Evolutionary conservation across 305 asterid species (phyloP).

Genomic region (Fraxinus latifolia): DNA sequence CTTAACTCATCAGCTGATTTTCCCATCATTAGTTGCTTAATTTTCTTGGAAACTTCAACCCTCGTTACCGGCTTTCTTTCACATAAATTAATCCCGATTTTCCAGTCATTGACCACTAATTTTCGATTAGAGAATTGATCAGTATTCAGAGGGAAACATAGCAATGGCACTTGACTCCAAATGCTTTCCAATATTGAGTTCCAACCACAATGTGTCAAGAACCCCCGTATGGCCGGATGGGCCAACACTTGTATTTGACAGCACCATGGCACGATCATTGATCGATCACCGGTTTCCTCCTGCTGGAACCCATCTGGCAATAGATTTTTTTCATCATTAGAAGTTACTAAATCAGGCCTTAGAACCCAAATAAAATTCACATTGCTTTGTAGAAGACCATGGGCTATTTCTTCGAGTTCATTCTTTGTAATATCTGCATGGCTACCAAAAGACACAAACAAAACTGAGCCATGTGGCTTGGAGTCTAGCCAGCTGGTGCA

Average conservation of each 20-base stretch:
- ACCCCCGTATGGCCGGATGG: slow-evolving; percentile 33
- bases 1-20: slow-evolving; percentile 20
- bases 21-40: slow-evolving; percentile 21
- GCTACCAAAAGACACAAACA: slow-evolving; percentile 49
- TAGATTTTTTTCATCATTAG: slow-evolving; percentile 22
- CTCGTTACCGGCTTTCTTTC: slow-evolving; percentile 16
- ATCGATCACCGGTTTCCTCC: slow-evolving; percentile 15
- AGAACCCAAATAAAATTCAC: slow-evolving; percentile 37
- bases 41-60: slow-evolving; percentile 28
- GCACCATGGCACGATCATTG: slow-evolving; percentile 38
- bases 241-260: slow-evolving; percentile 30
- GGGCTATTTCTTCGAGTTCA: slow-evolving; percentile 35
- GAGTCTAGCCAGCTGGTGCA: slow-evolving; percentile 36
- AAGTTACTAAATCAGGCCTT: slow-evolving; percentile 36
- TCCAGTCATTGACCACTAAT: slow-evolving; percentile 37
- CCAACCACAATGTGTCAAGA: slow-evolving; percentile 42
- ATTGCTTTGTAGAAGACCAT: slow-evolving; percentile 32
- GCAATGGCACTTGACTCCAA: slow-evolving; percentile 32
- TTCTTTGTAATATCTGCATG: slow-evolving; percentile 29
- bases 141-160: slow-evolving; percentile 37
- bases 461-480: slow-evolving; percentile 33
- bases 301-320: slow-evolving; percentile 23
- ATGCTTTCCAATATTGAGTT: slow-evolving; percentile 34
- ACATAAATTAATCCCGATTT: slow-evolving; percentile 34
- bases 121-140: slow-evolving; percentile 40